phyloP scores from a whole-genome alignment of 331 rosid species.

The Phaseolus coccineus region DNA sequence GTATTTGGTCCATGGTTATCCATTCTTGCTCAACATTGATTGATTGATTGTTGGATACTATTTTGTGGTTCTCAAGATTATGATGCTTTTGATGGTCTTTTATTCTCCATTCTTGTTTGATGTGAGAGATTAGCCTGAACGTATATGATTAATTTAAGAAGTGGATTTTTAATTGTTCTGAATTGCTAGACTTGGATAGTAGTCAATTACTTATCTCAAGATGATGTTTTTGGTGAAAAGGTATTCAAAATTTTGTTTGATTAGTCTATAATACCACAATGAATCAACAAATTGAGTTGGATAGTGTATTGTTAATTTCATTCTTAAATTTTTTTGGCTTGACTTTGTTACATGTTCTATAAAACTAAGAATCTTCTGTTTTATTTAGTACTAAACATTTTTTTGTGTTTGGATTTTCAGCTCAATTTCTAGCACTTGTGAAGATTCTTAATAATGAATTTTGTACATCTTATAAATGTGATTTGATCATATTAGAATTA shows the following conservation, averaged over 20 bases:
- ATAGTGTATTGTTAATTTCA: conserved; percentile 2
- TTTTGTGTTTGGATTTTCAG: conserved; percentile 22
- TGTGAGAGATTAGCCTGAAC: background rate
- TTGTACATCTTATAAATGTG: background rate
- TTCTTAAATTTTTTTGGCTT: conserved; percentile 4
- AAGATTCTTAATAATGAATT: conserved; percentile 13
- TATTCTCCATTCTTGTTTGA: conserved; percentile 20
- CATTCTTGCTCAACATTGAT: conserved; percentile 15
- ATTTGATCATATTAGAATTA: no score
- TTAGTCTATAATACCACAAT: background rate
- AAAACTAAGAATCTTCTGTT: background rate
- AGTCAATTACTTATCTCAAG: background rate
- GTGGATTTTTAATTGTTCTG: background rate
- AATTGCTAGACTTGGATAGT: background rate
- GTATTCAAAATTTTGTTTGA: conserved; percentile 13
- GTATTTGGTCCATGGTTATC: background rate
- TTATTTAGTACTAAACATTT: background rate
- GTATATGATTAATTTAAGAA: background rate
- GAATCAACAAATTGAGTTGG: background rate
- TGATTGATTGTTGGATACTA: conserved; percentile 15
- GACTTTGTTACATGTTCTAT: background rate
- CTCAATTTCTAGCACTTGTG: conserved; percentile 1
- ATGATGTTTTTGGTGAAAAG: background rate
- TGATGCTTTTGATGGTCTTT: conserved; percentile 1
- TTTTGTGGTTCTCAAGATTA: conserved; percentile 4